phyloP scores from a whole-genome alignment of 805 yeast genomes.

The Clavispora fructus region DNA sequence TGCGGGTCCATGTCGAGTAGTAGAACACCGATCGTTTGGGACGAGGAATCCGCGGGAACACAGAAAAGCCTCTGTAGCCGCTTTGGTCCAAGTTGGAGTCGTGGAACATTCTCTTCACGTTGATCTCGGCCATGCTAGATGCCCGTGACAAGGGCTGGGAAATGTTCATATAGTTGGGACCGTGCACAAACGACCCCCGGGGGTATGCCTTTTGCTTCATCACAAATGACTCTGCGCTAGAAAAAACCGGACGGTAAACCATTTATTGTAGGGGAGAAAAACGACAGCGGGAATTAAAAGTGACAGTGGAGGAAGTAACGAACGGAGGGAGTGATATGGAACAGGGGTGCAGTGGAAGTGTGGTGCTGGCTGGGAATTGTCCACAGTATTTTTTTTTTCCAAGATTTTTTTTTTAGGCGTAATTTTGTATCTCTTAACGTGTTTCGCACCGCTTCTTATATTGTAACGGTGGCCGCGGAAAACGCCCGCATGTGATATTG shows the following conservation, averaged over 20 bases:
- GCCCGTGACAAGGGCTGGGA: slow-evolving; percentile 41
- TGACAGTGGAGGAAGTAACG: not conserved
- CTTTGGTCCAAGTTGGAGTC: slow-evolving; percentile 14
- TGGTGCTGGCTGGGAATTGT: not conserved
- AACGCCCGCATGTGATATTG: not conserved
- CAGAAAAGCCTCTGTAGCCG: not conserved
- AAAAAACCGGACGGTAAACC: slow-evolving; percentile 14
- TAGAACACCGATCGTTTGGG: slow-evolving; percentile 52
- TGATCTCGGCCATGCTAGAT: slow-evolving; percentile 29
- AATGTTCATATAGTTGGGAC: slow-evolving; percentile 36
- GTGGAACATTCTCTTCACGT: slow-evolving; percentile 14
- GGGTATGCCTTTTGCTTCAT: slow-evolving; percentile 9
- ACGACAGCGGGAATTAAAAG: not conserved
- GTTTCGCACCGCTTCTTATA: not conserved
- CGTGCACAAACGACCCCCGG: slow-evolving; percentile 23
- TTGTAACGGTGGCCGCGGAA: not conserved
- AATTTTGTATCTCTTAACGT: not conserved
- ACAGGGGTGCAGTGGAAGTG: not conserved
- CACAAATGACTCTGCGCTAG: slow-evolving; percentile 11
- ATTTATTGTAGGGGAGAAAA: slow-evolving; percentile 1
- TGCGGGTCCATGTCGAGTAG: slow-evolving; percentile 40
- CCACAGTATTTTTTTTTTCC: not conserved
- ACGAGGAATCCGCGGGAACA: slow-evolving; percentile 50
- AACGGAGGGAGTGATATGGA: not conserved
- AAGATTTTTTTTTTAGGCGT: not conserved